Evolutionary conservation across 2,329 filamentous ascomycete species (phyloP), one percentile per base, ranked within the genome.

Genomic region (Exophiala phaeomuriformis): DNA sequence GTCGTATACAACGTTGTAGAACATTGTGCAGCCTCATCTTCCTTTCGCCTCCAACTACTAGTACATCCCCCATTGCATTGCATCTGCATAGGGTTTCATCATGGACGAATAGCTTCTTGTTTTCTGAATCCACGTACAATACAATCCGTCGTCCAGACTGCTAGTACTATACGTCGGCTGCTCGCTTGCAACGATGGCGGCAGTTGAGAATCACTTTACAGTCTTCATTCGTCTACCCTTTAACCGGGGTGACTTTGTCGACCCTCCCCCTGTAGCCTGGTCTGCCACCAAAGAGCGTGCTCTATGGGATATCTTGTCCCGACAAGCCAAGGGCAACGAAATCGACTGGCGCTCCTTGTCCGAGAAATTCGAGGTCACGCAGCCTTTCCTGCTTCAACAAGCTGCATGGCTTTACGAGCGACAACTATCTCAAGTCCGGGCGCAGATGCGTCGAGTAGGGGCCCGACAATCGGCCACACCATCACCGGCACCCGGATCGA

Each of bases 371-470:
- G 80, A 90, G 58, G 91, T 96, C 19, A 85, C 88, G 29, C 82
- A 94, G 53, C 80, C 89, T 39, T 97, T 97, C 65, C 78, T 98
- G 32, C 80, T 96, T 10, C 88, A 95, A 67, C 90, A 98, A 71
- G 90, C 90, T 59, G 90, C 89, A 69, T 95, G 90, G 80, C 80
- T 97, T 4, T 95, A 93, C 66, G 90, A 97, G 67, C 80, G 88
- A 48, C 89, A 97, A 72, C 80, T 94, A 30, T 87, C 88, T 0
- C 89, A 96, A 67, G 88, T 97, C 45, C 83, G 88, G 61, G 90
- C 87, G 19, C 90, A 96, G 71, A 89, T 97, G 75, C 83, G 87
- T 57, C 93, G 85, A 56, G 72, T 74, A 5, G 70, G 67, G 37
- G 68, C 68, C 42, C 43, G 59, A 5, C 69, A 72, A 30, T 72